Conservation (phyloP, 176 grass and related monocot genomes). For the Avena insularis region DNA sequence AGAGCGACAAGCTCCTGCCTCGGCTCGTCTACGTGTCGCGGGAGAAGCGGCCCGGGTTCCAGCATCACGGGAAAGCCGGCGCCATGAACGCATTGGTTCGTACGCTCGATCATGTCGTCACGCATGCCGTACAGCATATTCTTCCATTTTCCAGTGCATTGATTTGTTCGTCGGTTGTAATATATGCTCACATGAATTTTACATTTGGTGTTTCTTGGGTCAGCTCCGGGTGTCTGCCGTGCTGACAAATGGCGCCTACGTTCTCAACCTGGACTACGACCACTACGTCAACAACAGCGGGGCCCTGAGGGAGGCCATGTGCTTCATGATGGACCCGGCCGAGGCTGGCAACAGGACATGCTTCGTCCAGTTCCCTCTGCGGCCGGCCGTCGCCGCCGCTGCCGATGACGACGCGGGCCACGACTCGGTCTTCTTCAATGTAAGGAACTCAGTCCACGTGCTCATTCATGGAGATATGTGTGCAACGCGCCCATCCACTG, state of each 20-base stretch:
- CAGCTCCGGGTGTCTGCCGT: slow-evolving; percentile 70
- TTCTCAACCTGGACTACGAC: slow-evolving; percentile 59
- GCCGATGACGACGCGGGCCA: not conserved
- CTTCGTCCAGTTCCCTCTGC: slow-evolving; percentile 72
- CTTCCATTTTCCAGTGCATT: not conserved
- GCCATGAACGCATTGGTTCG: slow-evolving; percentile 76
- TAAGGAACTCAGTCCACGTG: slow-evolving; percentile 11
- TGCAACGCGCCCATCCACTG: too few species aligned
- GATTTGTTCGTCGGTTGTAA: not conserved
- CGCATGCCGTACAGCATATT: not conserved
- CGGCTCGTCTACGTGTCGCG: slow-evolving; percentile 73
- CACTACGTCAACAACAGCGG: slow-evolving; percentile 65
- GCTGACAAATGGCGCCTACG: slow-evolving; percentile 62
- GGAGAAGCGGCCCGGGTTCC: slow-evolving; percentile 67
- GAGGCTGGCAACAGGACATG: slow-evolving; percentile 48
- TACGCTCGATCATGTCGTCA: not conserved
- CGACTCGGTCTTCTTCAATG: slow-evolving; percentile 63
- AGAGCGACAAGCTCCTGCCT: slow-evolving; percentile 47
- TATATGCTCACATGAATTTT: not conserved
- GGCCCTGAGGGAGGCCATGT: slow-evolving; percentile 62
- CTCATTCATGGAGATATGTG: too few species aligned
- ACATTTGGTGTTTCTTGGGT: not conserved
- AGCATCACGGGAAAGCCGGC: slow-evolving; percentile 65
- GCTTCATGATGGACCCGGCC: slow-evolving; percentile 57
- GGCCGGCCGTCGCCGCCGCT: slow-evolving; percentile 8